Percentiles rank a stretch among this genome's conserved stretches.
Evolutionary conservation across 306 rosid species (phyloP).

Genomic region (Sophora flavescens): DNA sequence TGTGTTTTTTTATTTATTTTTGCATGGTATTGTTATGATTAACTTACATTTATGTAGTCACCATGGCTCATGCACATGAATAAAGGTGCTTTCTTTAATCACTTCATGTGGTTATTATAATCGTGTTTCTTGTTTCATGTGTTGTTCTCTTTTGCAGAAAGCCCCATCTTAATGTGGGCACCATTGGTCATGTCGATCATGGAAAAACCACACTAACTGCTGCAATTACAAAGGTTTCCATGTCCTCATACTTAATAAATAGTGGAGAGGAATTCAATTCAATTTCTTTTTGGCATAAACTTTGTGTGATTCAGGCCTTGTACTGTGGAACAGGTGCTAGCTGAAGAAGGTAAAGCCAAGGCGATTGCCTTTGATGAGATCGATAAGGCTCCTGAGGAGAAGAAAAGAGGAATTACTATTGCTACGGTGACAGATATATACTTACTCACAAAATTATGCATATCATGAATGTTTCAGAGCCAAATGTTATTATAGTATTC

Average conservation of each 20-base stretch:
- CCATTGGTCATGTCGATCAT: slow-evolving; percentile 96
- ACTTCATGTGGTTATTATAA: not conserved
- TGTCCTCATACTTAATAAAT: slow-evolving; percentile 5
- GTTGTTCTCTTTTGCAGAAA: slow-evolving; percentile 60
- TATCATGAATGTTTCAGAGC: slow-evolving; percentile 23
- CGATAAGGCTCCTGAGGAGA: slow-evolving; percentile 98
- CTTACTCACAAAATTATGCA: slow-evolving; percentile 30
- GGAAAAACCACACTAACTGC: slow-evolving; percentile 98
- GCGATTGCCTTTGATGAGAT: slow-evolving; percentile 95
- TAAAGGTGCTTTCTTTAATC: slow-evolving; percentile 19
- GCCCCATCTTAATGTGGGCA: slow-evolving; percentile 95
- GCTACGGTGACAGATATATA: slow-evolving; percentile 70
- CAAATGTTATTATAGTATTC: not conserved
- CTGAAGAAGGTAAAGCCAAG: slow-evolving; percentile 98
- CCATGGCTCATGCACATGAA: slow-evolving; percentile 6
- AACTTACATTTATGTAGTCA: not conserved
- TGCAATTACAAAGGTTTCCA: slow-evolving; percentile 87
- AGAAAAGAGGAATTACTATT: slow-evolving; percentile 96
- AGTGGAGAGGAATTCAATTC: not conserved
- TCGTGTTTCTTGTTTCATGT: slow-evolving; percentile 27
- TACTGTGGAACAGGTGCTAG: slow-evolving; percentile 65
- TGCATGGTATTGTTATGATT: not conserved
- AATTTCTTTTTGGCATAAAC: not conserved
- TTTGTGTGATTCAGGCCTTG: slow-evolving; percentile 21
- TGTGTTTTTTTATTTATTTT: not conserved